Percentiles rank a stretch among this genome's conserved stretches.
Evolutionary conservation across 1,284 basidiomycete species (phyloP).

Genomic region (Volvariella volvacea): DNA sequence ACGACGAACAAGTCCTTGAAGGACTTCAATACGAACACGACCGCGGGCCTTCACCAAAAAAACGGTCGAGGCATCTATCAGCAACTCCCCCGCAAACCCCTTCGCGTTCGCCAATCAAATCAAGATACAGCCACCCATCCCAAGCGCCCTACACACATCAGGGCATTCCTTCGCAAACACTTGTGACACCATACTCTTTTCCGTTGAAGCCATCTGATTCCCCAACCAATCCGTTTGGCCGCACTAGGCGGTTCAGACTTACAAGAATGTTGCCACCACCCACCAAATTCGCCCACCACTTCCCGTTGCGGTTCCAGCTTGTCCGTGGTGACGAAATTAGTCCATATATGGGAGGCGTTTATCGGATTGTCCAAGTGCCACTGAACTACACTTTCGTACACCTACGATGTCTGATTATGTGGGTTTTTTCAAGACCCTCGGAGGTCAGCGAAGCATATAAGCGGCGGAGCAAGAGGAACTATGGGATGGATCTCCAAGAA

Average conservation of each 20-base stretch:
- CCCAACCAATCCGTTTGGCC: constrained; percentile 49
- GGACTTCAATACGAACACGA: too few relatives aligned
- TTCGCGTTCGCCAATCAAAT: too few relatives aligned
- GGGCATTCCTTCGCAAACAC: neutral
- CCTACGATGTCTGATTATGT: constrained; percentile 54
- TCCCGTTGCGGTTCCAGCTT: constrained; percentile 62
- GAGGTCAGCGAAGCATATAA: constrained; percentile 4
- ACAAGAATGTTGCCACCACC: constrained; percentile 35
- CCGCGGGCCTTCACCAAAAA: too few relatives aligned
- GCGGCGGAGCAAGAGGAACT: constrained; percentile 6
- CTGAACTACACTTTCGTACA: constrained; percentile 64
- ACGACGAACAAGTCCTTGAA: too few relatives aligned
- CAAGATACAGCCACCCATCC: too few relatives aligned
- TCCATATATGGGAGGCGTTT: constrained; percentile 38
- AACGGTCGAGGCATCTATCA: too few relatives aligned
- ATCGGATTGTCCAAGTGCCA: constrained; percentile 63
- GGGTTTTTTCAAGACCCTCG: constrained; percentile 35
- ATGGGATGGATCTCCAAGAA: constrained; percentile 11
- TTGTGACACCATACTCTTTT: constrained; percentile 13
- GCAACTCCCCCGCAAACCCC: too few relatives aligned
- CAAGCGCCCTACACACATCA: neutral
- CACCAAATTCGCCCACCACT: constrained; percentile 45
- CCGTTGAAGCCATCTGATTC: constrained; percentile 39
- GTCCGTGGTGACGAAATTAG: constrained; percentile 22
- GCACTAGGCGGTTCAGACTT: constrained; percentile 28